Evolutionary conservation across 2,329 filamentous ascomycete species (phyloP), one percentile per base, ranked within the genome.

Genomic region (Phyllosticta citrichinensis): DNA sequence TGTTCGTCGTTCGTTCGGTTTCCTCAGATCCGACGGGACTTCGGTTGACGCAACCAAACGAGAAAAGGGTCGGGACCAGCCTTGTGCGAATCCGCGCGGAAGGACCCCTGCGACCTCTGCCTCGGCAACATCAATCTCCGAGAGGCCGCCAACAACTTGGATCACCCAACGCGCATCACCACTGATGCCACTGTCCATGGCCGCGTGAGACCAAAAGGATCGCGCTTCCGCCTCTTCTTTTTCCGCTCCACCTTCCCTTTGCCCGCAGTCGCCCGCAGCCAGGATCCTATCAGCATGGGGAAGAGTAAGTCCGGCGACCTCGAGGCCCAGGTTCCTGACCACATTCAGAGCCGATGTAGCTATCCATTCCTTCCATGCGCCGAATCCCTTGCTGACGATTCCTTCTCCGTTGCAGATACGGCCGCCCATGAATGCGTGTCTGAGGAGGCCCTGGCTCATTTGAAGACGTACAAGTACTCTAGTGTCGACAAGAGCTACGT

Each of bases 381-480:
- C 24, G 50, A 27, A 47, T 47, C 59, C 47, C 55, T 50, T 40
- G 59, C 59, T 61, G 55, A 61, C 59, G 11, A n/a, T n/a, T 40
- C 47, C 25, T 24, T 22, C 30, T 57, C 25, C 52, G 51, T 19
- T 55, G 40, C 65, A 74, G 85, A 85, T 58, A 82, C 79, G 62
- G 83, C 86, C 67, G 86, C 87, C 75, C 88, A 87, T 69, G 81
- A 85, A 65, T 82, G 80, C 66, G 79, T 97, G 67, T 95, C 92
- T 27, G 91, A 96, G 69, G 91, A 97, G 70, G 91, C 91, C 60
- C 83, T 99, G 67, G 81, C 88, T 63, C 92, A 97, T 74, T 86
- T 99, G 68, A 94, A 91, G 76, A 87, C 87, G 63, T 99, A 99
- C 85, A 95, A 97, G 73, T 99, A 99, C 77, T 96, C 91, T 68